phyloP scores from a whole-genome alignment of 31 red algal species.

The Bonnemaisonia californica region DNA sequence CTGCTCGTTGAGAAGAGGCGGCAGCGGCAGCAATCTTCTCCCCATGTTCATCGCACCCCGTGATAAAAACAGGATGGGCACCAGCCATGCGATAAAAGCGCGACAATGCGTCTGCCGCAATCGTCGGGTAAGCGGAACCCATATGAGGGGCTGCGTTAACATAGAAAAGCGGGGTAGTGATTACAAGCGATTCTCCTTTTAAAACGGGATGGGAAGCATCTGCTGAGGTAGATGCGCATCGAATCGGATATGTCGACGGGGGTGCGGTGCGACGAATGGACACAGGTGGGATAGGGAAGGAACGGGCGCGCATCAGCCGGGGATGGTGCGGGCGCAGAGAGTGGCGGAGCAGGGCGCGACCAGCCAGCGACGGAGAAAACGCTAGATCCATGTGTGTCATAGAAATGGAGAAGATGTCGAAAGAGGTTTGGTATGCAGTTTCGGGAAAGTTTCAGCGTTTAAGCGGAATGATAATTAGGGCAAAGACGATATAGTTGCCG shows the following conservation, averaged over 20 bases:
- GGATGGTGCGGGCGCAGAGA: not conserved
- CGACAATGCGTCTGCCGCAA: slow-evolving; percentile 83
- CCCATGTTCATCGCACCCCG: slow-evolving; percentile 94
- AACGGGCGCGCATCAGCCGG: not conserved
- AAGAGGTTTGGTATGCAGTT: too few relatives aligned
- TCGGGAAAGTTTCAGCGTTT: too few relatives aligned
- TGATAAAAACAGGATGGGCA: slow-evolving; percentile 59
- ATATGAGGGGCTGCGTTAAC: slow-evolving; percentile 94
- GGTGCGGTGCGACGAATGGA: not conserved
- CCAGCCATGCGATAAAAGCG: slow-evolving; percentile 82
- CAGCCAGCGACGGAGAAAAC: not conserved
- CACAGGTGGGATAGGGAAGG: not conserved
- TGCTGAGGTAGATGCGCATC: too few relatives aligned
- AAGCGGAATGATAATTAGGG: too few relatives aligned
- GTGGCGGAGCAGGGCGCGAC: not conserved
- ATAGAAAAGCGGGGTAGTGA: slow-evolving; percentile 98
- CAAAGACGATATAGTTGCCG: too few relatives aligned
- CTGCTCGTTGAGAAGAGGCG: slow-evolving; percentile 8
- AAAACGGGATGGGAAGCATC: slow-evolving; percentile 3
- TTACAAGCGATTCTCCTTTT: slow-evolving; percentile 9
- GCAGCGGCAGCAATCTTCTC: slow-evolving; percentile 94
- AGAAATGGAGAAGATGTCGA: too few relatives aligned
- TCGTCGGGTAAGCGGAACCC: slow-evolving; percentile 92
- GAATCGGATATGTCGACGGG: too few relatives aligned
- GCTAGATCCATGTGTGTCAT: not conserved